Conservation (phyloP, 176 grass and related monocot species). For the Poa annua region DNA sequence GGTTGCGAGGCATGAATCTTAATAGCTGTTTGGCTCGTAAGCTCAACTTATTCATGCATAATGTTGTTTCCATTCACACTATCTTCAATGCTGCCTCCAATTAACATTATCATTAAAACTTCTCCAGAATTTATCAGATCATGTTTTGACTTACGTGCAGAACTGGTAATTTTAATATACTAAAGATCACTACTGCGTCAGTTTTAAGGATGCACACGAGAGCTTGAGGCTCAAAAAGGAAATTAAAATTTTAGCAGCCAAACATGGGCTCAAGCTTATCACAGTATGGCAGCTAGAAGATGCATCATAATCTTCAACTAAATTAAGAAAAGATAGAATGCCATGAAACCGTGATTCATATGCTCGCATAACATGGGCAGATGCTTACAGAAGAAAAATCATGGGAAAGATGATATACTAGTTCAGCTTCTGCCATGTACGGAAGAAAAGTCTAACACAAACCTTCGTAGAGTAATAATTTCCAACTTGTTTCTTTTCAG, state of each 20-base stretch:
- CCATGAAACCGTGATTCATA: constrained; percentile 2
- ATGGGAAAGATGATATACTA: background rate
- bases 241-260: background rate
- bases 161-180: too few relatives aligned
- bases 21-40: background rate
- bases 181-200: background rate
- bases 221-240: background rate
- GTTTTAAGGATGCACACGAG: background rate
- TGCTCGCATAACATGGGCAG: background rate
- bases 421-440: background rate
- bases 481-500: constrained; percentile 99
- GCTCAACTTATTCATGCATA: background rate
- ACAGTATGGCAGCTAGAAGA: background rate
- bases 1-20: background rate
- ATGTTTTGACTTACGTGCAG: background rate
- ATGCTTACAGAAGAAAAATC: background rate
- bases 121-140: background rate
- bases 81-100: background rate
- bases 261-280: background rate
- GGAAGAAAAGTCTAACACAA: background rate
- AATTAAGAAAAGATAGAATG: background rate
- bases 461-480: constrained; percentile 99
- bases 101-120: background rate
- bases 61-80: background rate
- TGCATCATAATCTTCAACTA: background rate